Evolutionary conservation across 345 rosid species (phyloP).

Genomic region (Dovyalis caffra): DNA sequence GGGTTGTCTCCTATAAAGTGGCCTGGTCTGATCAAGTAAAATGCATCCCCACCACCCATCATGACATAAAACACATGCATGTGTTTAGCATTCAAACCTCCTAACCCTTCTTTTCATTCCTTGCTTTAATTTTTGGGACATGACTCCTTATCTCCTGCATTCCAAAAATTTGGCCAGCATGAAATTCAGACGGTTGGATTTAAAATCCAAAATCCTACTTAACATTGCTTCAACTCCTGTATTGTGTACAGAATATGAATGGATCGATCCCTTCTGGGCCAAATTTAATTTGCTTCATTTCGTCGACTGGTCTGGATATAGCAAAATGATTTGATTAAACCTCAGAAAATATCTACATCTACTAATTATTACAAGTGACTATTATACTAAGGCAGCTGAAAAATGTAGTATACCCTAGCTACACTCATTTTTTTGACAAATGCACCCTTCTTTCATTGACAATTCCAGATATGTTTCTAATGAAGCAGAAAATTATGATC

Average conservation of each 20-base stretch:
- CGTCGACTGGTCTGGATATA: background rate
- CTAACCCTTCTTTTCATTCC: background rate
- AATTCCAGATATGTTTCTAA: background rate
- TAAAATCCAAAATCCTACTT: background rate
- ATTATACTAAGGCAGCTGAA: too few relatives aligned
- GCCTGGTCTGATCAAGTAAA: slow-evolving; percentile 35
- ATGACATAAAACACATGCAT: background rate
- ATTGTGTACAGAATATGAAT: background rate
- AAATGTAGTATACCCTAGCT: background rate
- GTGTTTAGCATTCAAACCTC: background rate
- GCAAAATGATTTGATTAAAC: background rate
- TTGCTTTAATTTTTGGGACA: slow-evolving; percentile 30
- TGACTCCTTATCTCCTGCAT: slow-evolving; percentile 25
- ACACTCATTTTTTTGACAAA: too few relatives aligned
- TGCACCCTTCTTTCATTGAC: background rate
- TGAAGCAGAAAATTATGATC: background rate
- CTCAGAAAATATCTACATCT: background rate
- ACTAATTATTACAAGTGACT: background rate
- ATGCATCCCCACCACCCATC: background rate
- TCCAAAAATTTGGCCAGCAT: background rate
- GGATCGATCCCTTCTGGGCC: too few relatives aligned
- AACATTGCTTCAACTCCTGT: background rate
- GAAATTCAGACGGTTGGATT: slow-evolving; percentile 10
- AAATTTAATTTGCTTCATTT: too few relatives aligned
- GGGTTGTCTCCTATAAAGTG: slow-evolving; percentile 31